Evolutionary conservation across 2,329 filamentous ascomycete genomes (phyloP).

Genomic region (Pseudocercospora vitis): DNA sequence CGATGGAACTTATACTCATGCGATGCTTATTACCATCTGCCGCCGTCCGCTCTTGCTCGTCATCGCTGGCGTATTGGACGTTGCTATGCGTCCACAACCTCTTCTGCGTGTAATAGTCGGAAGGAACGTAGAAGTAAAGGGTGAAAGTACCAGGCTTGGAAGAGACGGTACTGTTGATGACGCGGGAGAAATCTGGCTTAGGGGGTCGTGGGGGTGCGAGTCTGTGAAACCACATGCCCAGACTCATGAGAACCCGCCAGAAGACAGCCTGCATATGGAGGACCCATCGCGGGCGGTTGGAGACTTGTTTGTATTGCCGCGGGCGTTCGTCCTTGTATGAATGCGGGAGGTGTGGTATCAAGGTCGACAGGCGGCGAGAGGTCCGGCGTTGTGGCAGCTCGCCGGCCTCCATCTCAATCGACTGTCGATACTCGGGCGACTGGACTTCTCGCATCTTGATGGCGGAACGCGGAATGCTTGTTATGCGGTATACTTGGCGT

Average conservation of each 20-base stretch:
- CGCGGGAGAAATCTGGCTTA: conserved; percentile 58
- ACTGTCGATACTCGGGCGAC: not conserved
- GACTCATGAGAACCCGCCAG: conserved; percentile 66
- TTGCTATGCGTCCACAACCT: conserved; percentile 33
- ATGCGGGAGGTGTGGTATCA: conserved; percentile 19
- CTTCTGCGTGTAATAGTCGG: conserved; percentile 48
- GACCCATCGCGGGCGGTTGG: conserved; percentile 54
- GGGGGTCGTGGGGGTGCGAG: conserved; percentile 62
- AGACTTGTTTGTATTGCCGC: conserved; percentile 23
- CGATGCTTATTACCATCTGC: conserved; percentile 25
- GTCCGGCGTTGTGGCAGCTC: conserved; percentile 4
- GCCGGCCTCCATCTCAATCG: conserved; percentile 1
- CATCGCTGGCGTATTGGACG: conserved; percentile 14
- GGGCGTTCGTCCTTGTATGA: conserved; percentile 17
- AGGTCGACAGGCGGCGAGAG: conserved; percentile 5
- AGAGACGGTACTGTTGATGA: conserved; percentile 53
- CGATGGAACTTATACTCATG: conserved; percentile 30
- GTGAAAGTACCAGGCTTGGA: conserved; percentile 49
- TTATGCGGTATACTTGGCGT: not conserved
- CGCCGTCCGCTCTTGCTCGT: conserved; percentile 22
- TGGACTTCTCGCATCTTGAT: conserved; percentile 5
- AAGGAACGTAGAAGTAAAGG: conserved; percentile 63
- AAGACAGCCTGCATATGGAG: conserved; percentile 63
- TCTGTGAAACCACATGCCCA: conserved; percentile 68
- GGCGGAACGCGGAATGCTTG: not conserved